Evolutionary conservation across 2,329 filamentous ascomycete species (phyloP), one percentile per base, ranked within the genome.

Genomic region (Neoarthrinium moseri): DNA sequence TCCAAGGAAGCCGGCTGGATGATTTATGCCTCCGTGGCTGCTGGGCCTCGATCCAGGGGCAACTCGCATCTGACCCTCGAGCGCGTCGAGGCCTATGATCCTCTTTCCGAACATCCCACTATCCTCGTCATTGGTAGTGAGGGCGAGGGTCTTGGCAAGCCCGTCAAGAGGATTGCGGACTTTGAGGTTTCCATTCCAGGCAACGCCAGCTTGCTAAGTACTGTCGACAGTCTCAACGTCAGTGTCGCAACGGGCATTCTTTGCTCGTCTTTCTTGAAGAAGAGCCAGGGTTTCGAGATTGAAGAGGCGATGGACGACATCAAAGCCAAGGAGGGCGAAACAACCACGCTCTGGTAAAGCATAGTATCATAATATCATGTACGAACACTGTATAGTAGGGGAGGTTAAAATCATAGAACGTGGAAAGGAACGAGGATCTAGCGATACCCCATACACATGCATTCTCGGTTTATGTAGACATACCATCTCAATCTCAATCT

Each of bases 161-260:
- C 77, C 46, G 67, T 94, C 49, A 81, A 80, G 54, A 80, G 77
- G 33, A 75, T 80, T 47, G 85, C 88, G 0, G 82, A 95, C 54
- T 73, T 72, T 23, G 74, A 84, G 54, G 57, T 86, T 4, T 80
- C 84, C 6, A 89, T 99, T 44, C 77, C 76, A 53, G 79, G 64
- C 64, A 78, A 64, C 64, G 69, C 54, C 53, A 76, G 66, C 33
- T 70, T 60, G 51, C 72, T 58, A 62, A 78, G 59, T 63, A 83
- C 54, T 62, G 83, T 99, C 3, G 92, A 97, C 66, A 96, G 91
- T 64, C 69, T 99, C 63, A 97, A 99, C 62, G 94, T 97, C 30
- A 90, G 89, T 60, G 91, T 95, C 17, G 92, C 94, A 2, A 83
- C 89, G 6, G 90, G 83, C 1, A 70, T 97, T 39, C 69, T 97